Evolutionary conservation across 2,329 filamentous ascomycete species (phyloP).

Genomic region (Microcera coccophila): DNA sequence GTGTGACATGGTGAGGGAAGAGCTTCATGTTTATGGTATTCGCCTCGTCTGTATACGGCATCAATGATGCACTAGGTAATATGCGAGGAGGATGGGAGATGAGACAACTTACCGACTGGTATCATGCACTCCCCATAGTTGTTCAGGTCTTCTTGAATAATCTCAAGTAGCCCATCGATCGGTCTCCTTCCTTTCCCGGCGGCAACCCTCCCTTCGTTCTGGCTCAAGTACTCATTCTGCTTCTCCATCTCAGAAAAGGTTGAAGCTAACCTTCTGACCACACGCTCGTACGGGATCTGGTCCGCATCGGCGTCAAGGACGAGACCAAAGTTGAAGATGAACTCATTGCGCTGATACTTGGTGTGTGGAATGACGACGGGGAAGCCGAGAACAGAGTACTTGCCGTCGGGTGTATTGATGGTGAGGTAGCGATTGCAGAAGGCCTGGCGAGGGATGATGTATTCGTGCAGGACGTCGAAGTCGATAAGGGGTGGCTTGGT

Average conservation of each 20-base stretch:
- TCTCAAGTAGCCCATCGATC: constrained; percentile 81
- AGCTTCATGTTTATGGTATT: constrained; percentile 97
- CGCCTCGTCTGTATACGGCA: constrained; percentile 62
- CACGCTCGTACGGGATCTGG: constrained; percentile 74
- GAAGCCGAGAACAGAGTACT: constrained; percentile 77
- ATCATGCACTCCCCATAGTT: constrained; percentile 99
- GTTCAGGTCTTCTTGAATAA: constrained; percentile 81
- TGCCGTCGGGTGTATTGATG: constrained; percentile 65
- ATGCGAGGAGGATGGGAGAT: neutral
- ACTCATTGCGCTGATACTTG: constrained; percentile 86
- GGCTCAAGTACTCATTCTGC: constrained; percentile 78
- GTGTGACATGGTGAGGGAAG: constrained; percentile 76
- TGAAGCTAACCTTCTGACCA: constrained; percentile 79
- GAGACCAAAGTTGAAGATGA: constrained; percentile 97
- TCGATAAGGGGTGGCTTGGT: constrained; percentile 63
- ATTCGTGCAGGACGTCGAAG: constrained; percentile 82
- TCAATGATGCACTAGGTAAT: neutral
- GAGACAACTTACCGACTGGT: constrained; percentile 69
- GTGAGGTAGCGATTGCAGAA: constrained; percentile 91
- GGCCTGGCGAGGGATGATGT: constrained; percentile 90
- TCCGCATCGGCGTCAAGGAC: constrained; percentile 66
- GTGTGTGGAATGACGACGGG: constrained; percentile 82
- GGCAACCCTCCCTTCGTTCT: constrained; percentile 44
- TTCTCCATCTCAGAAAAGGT: constrained; percentile 89
- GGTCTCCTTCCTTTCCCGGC: constrained; percentile 52